phyloP scores from a whole-genome alignment of 129 eudicot genomes.

The Solidago caesia region DNA sequence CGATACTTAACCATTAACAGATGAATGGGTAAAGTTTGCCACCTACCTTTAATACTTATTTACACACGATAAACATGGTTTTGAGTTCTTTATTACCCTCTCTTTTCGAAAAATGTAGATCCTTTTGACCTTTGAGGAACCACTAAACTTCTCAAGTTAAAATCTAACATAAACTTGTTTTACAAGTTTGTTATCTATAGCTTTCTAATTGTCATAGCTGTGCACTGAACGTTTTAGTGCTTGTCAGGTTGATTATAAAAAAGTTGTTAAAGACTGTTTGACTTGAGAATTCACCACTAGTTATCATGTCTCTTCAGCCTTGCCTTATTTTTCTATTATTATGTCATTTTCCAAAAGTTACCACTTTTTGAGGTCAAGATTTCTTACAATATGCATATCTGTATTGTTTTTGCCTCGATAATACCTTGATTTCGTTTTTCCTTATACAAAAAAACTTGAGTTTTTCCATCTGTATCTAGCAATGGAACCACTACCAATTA shows the following conservation, averaged over 20 bases:
- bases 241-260: too few relatives aligned
- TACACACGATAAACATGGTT: neutral
- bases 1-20: neutral
- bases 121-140: slow-evolving; percentile 13
- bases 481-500: neutral
- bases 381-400: neutral
- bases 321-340: neutral
- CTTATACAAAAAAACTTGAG: neutral
- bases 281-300: slow-evolving; percentile 21
- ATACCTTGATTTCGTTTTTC: neutral
- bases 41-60: neutral
- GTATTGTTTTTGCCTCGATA: neutral
- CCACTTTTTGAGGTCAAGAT: neutral
- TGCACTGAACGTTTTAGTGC: too few relatives aligned
- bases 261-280: neutral
- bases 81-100: neutral
- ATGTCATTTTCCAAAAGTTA: neutral
- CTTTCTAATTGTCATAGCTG: neutral
- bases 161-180: neutral
- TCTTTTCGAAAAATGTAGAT: neutral
- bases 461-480: neutral
- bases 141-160: neutral
- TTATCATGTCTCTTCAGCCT: neutral
- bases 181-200: neutral
- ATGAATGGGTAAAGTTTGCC: neutral